Conservation (phyloP, 116 monocot species). For the Iris pallida region DNA sequence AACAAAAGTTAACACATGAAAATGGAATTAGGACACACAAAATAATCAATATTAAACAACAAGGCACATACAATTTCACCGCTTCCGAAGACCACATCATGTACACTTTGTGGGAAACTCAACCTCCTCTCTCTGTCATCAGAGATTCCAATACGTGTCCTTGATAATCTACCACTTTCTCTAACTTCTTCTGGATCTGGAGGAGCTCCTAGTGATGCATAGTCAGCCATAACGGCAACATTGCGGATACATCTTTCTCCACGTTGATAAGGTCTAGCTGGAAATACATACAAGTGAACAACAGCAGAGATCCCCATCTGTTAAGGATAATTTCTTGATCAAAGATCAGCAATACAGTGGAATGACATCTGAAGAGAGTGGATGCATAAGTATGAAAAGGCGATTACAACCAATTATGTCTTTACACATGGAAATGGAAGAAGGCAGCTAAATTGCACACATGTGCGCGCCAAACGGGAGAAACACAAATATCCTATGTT, state of each 20-base stretch:
- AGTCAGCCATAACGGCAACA: conserved; percentile 80
- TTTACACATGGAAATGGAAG: no score
- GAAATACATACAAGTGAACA: conserved; percentile 88
- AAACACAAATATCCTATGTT: no score
- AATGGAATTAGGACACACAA: no score
- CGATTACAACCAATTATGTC: no score
- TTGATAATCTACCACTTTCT: conserved; percentile 64
- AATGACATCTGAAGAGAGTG: no score
- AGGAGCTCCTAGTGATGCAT: conserved; percentile 80
- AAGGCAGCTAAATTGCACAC: no score
- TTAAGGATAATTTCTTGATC: conserved; percentile 3
- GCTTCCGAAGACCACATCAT: conserved; percentile 93
- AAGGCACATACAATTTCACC: conserved; percentile 70
- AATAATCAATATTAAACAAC: neutral
- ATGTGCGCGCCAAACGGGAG: no score
- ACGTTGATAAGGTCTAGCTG: conserved; percentile 66
- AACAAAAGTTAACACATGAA: no score
- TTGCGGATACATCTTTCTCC: conserved; percentile 88
- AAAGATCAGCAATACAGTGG: no score
- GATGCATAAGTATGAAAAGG: no score
- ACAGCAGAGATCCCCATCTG: conserved; percentile 97
- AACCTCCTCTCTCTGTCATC: conserved; percentile 48
- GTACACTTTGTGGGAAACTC: conserved; percentile 90
- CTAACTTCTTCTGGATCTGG: conserved; percentile 87
- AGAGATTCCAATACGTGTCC: conserved; percentile 30